These are phyloP conservation scores for Penicillium fuscoglaucum DNA, from an alignment of 2,329 filamentous ascomycete species.

Conservation along the genomic window DNA sequence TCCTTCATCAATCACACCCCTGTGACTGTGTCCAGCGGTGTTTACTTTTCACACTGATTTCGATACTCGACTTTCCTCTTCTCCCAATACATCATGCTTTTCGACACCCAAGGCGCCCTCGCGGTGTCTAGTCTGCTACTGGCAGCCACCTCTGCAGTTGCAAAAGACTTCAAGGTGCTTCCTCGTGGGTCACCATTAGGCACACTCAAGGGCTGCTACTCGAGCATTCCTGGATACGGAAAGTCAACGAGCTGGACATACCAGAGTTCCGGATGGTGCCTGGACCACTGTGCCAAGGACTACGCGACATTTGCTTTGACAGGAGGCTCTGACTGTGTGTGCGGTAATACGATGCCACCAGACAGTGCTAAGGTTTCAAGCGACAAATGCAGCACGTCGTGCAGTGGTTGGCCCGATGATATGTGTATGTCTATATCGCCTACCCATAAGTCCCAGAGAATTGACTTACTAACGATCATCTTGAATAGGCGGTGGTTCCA, in stretches of 20 bases:
- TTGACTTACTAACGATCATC: constrained; percentile 25
- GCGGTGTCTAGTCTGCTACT: constrained; percentile 30
- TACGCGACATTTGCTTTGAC: constrained; percentile 64
- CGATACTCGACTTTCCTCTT: constrained; percentile 7
- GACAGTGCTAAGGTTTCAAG: constrained; percentile 55
- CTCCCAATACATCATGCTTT: constrained; percentile 28
- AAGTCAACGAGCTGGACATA: constrained; percentile 53
- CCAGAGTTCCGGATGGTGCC: constrained; percentile 58
- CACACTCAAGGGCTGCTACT: constrained; percentile 54
- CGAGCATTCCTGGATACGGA: constrained; percentile 47
- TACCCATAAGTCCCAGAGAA: background rate
- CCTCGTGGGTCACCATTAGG: constrained; percentile 14
- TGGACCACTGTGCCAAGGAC: constrained; percentile 49
- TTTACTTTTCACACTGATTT: constrained; percentile 10
- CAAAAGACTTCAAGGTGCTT: constrained; percentile 22
- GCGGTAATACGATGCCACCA: constrained; percentile 69
- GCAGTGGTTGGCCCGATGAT: constrained; percentile 62
- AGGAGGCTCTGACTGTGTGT: constrained; percentile 66
- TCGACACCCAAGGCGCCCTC: constrained; percentile 29
- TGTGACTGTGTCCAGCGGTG: constrained; percentile 25
- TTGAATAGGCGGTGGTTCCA: constrained; percentile 57
- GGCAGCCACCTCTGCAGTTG: constrained; percentile 20
- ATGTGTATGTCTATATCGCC: constrained; percentile 58
- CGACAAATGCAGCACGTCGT: constrained; percentile 63
- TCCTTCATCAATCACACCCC: constrained; percentile 23